Base-by-base conservation (phyloP, 768 basidiomycete genomes). In the Leccinum longicurvipes region DNA sequence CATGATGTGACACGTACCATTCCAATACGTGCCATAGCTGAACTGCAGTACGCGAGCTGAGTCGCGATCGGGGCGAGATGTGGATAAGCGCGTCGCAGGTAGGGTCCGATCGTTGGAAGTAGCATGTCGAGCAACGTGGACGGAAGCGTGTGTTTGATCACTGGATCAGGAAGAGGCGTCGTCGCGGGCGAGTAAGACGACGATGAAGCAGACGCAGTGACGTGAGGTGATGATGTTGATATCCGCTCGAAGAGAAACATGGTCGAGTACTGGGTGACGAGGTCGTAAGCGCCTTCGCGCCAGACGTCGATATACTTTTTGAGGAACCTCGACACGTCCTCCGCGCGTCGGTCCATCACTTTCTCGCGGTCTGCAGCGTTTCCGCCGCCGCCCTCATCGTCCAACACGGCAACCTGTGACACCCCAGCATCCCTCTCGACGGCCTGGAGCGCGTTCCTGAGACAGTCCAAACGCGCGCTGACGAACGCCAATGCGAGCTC, bases 1-100 rank as follows among this genome's bases (percentile, higher is more conserved):
- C 34, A 36, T n/a, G 23, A 45, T 24, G 23, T 17, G 41, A 25
- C 45, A 60, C 71, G 9, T 41, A 71, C 95, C 63, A 96, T 79
- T 0, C 96, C 96, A 15, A 96, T 81, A n/a, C 94, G 84, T 0
- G 91, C 80, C 65, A 97, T 97, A 1, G 94, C 93, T 17, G 86
- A 84, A 8, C 93, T 86, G 68, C 95, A 97, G 72, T 98, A 98
- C 12, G 90, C 89, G 45, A 98, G 81, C 64, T 98, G 96, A 0
- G 94, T 96, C 55, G 97, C 94, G 79, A 32, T 95, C 85, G 21
- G 92, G 80, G 60, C 96, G 79, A 23, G 90, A 75, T 19, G 88
- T 65, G 14, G 86, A 76, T 28, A 85, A 74, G 70, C 77, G 10
- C 78, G 80, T 0, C 85, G 82, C 15, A 97, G 79, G 48, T 84